phyloP scores from a whole-genome alignment of 177 flowering plant species.

The Vitis hybrid region DNA sequence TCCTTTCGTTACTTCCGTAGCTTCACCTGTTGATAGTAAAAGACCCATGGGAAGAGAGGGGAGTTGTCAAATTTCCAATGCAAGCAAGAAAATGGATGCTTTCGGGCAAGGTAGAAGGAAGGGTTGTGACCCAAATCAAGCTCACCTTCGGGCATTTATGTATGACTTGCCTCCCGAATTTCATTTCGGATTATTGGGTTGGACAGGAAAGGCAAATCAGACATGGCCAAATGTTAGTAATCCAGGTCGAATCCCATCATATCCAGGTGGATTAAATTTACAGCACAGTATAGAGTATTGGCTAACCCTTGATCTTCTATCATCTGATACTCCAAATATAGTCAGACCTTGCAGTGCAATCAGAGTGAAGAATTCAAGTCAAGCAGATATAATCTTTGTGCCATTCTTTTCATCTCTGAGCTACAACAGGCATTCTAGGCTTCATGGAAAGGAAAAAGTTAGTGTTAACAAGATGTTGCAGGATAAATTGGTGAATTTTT shows the following conservation, averaged over 20 bases:
- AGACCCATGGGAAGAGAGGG: conserved; percentile 6
- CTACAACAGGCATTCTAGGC: conserved; percentile 74
- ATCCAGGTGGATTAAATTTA: conserved; percentile 86
- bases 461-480: conserved; percentile 63
- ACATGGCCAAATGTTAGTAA: conserved; percentile 63
- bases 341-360: conserved; percentile 62
- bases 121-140: conserved; percentile 36
- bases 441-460: conserved; percentile 40
- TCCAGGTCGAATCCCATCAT: conserved; percentile 40
- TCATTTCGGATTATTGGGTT: conserved; percentile 78
- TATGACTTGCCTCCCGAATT: conserved; percentile 85
- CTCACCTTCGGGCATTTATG: conserved; percentile 59
- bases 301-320: conserved; percentile 86
- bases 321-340: conserved; percentile 40
- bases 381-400: conserved; percentile 73
- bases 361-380: conserved; percentile 64
- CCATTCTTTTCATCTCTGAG: conserved; percentile 84
- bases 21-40: conserved; percentile 12
- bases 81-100: conserved; percentile 12
- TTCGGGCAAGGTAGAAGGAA: conserved; percentile 14
- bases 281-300: conserved; percentile 89
- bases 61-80: conserved; percentile 12
- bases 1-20: conserved; percentile 15
- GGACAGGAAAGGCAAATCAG: conserved; percentile 44
- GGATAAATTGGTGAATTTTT: conserved; percentile 56